phyloP scores from a whole-genome alignment of 2,329 filamentous ascomycete species.

The Cercospora sesami region DNA sequence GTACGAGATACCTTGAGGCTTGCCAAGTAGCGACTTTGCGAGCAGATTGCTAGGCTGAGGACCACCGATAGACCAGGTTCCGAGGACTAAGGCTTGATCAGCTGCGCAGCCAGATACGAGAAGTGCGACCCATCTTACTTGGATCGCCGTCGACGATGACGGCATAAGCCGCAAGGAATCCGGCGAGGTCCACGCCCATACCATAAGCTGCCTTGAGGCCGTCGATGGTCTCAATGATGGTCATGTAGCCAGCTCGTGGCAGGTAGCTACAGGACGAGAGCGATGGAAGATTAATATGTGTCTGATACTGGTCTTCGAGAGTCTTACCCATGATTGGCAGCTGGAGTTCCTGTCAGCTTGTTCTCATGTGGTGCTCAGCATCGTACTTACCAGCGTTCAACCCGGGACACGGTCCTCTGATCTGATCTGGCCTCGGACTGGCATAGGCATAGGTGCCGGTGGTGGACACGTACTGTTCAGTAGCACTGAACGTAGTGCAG shows the following conservation, averaged over 20 bases:
- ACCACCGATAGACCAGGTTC: conserved; percentile 36
- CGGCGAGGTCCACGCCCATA: conserved; percentile 17
- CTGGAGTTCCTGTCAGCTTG: conserved; percentile 25
- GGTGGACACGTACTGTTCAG: conserved; percentile 14
- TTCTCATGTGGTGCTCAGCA: background rate
- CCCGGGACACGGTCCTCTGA: conserved; percentile 28
- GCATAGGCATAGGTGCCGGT: conserved; percentile 13
- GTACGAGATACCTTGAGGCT: conserved; percentile 28
- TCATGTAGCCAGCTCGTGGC: conserved; percentile 24
- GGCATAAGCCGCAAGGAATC: conserved; percentile 36
- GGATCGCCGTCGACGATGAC: conserved; percentile 27
- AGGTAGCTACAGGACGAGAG: conserved; percentile 8
- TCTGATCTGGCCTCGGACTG: conserved; percentile 16
- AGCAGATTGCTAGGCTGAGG: conserved; percentile 17
- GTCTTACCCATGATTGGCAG: conserved; percentile 29
- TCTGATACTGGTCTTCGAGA: background rate
- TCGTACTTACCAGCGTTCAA: background rate
- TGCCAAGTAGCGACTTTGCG: conserved; percentile 18
- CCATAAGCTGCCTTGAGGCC: conserved; percentile 24
- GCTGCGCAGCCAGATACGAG: background rate
- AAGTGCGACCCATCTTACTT: background rate
- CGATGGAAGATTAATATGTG: background rate
- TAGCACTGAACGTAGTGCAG: conserved; percentile 17
- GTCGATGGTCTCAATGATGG: conserved; percentile 31
- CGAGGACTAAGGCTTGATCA: background rate